Evolutionary conservation across 352 stramenopile genomes (phyloP), one percentile per base, ranked within the genome.

Genomic region (Globisporangium carolinianum): DNA sequence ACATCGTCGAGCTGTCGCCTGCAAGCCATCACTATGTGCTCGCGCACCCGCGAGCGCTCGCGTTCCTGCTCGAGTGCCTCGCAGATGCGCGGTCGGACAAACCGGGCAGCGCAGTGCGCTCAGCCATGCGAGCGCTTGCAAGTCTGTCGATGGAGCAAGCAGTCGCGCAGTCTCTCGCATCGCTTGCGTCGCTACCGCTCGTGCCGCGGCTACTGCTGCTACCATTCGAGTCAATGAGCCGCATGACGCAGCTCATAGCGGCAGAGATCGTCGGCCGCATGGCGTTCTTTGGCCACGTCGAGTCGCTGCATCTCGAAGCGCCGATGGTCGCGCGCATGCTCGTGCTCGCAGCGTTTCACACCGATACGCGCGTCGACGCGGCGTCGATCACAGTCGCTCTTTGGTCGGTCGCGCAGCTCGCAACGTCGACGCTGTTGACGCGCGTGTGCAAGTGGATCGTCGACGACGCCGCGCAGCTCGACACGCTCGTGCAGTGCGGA

Each of bases 191-290:
- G 32, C 35, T 89, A 7, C n/a, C 61, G 36, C 55, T 72, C 15
- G 76, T 86, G 0, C 56, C 66, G 1, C 66, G 67, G 32, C 54
- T 89, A 0, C 53, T 89, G 14, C 60, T 68, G 36, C 53, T 67
- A 7, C 64, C 57, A 6, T 55, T 50, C 39, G 69, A 65, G 39
- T 63, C 14, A 1, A 59, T 68, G 9, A 58, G 57, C 1, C 61
- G 61, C 3, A 53, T 76, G 3, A 77, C 75, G n/a, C 79, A 89
- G 43, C 73, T 82, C 53, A 82, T 87, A 64, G 79, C 65, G 0
- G 75, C 77, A 0, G 69, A 89, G 49, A 80, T 83, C 61, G 70
- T 87, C 39, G 79, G 79, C 0, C 84, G 87, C 41, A 71, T 87
- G 79, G 63, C 76, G 8, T 80, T 71, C 37, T 87, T 83, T 45